Conservation (phyloP, 2,329 filamentous ascomycete species). For the Botrytis fragariae region DNA sequence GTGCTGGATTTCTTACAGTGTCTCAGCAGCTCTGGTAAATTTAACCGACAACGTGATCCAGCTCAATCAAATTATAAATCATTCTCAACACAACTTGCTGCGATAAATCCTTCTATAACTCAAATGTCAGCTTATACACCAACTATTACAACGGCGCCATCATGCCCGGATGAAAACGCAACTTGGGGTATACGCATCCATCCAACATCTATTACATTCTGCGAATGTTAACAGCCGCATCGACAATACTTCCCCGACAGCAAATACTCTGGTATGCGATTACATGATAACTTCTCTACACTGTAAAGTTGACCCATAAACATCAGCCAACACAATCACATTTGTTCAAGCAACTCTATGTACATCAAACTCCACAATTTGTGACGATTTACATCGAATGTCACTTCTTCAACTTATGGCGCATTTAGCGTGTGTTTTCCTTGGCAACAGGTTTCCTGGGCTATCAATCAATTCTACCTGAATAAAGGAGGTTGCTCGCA, state of each 20-base stretch:
- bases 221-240: conserved; percentile 43
- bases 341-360: conserved; percentile 47
- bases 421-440: conserved; percentile 71
- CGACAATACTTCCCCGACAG: conserved; percentile 69
- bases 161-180: conserved; percentile 12
- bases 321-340: conserved; percentile 58
- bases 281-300: conserved; percentile 73
- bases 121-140: conserved; percentile 63
- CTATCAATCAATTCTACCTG: conserved; percentile 62
- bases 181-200: background rate
- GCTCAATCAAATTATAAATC: conserved; percentile 59
- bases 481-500: conserved; percentile 39
- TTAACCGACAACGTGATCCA: conserved; percentile 56
- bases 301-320: background rate
- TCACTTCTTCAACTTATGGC: conserved; percentile 65
- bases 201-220: background rate
- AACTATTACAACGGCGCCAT: conserved; percentile 31
- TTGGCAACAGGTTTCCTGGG: conserved; percentile 67
- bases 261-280: conserved; percentile 71
- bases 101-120: conserved; percentile 55
- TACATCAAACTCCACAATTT: conserved; percentile 47
- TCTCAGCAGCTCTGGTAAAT: conserved; percentile 8
- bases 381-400: conserved; percentile 44
- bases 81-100: conserved; percentile 50
- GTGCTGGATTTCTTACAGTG: background rate